Evolutionary conservation across 2,329 filamentous ascomycete genomes (phyloP), one percentile per base, ranked within the genome.

Genomic region (Phaeosphaeria sp.): DNA sequence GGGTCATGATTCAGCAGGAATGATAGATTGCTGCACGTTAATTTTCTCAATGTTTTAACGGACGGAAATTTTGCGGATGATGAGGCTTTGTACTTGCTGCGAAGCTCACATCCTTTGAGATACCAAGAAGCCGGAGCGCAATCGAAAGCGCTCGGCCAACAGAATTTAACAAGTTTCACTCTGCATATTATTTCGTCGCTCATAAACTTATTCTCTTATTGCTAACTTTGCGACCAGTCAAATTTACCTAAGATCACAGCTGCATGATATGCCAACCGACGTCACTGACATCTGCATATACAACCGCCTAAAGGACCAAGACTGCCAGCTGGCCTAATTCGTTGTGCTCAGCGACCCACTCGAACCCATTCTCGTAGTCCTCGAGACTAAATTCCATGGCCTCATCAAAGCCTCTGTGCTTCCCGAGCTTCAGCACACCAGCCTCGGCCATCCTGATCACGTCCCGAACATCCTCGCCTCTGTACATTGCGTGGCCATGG

Each of bases 1-100:
- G 61, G 60, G 54, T 64, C 64, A 65, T 64, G 64, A 61, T 62
- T 48, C 56, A 65, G 63, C 56, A 65, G 60, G 62, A 68, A 63
- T 59, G 63, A 63, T 52, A 54, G 52, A 60, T 65, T 63, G 60
- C 58, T 60, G 56, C 55, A 59, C 55, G 57, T 60, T 58, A 56
- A 56, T 60, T 39, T 49, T 58, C 53, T 58, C 53, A 49, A 25
- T 25, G 50, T 54, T 54, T 51, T 57, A 47, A 55, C 60, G 55
- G 49, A 51, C 60, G 53, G 46, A 50, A 49, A 54, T 52, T 55
- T 47, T 48, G 43, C 48, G 60, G 36, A 58, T 56, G 48, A 27
- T 43, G 50, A 46, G 56, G 56, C 56, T 54, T 39, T 42, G 36
- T n/a, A 36, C 52, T 52, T 44, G 55, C 52, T 62, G 52, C 62